These are phyloP conservation scores for Fusarium piperis DNA, from an alignment of 2,329 filamentous ascomycete species.

Conservation along the genomic window DNA sequence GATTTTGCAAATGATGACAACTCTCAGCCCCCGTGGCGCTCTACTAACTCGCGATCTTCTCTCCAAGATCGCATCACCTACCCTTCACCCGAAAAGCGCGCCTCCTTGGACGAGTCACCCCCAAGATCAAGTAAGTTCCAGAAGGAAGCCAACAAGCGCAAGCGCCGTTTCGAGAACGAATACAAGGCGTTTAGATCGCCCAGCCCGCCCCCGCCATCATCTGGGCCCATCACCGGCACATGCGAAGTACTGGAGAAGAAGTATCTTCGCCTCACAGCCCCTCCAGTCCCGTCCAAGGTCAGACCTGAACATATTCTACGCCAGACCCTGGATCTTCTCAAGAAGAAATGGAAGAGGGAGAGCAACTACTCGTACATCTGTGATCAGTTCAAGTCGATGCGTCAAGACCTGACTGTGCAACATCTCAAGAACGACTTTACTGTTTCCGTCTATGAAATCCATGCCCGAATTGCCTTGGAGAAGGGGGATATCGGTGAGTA, in stretches of 20 bases:
- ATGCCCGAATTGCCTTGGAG: constrained; percentile 96
- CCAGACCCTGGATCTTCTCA: constrained; percentile 86
- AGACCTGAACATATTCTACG: constrained; percentile 83
- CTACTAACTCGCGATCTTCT: constrained; percentile 66
- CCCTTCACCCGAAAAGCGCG: constrained; percentile 55
- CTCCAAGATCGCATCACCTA: constrained; percentile 83
- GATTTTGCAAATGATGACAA: constrained; percentile 67
- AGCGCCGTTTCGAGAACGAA: constrained; percentile 82
- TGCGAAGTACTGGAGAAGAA: constrained; percentile 88
- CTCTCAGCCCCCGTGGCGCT: constrained; percentile 76
- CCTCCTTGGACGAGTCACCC: constrained; percentile 56
- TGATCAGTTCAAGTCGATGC: constrained; percentile 98
- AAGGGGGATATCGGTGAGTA: constrained; percentile 99
- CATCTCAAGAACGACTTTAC: constrained; percentile 97
- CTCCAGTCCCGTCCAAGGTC: constrained; percentile 88
- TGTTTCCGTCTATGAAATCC: constrained; percentile 95
- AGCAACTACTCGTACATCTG: constrained; percentile 97
- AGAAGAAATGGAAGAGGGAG: constrained; percentile 93
- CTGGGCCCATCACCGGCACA: constrained; percentile 84
- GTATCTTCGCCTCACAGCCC: constrained; percentile 91
- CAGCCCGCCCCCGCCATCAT: constrained; percentile 64
- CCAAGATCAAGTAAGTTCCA: constrained; percentile 85
- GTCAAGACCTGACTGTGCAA: constrained; percentile 97
- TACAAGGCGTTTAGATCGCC: constrained; percentile 68
- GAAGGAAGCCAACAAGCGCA: constrained; percentile 89